Evolutionary conservation across 805 yeast genomes (phyloP).

Genomic region (Nakazawaea ernobii): DNA sequence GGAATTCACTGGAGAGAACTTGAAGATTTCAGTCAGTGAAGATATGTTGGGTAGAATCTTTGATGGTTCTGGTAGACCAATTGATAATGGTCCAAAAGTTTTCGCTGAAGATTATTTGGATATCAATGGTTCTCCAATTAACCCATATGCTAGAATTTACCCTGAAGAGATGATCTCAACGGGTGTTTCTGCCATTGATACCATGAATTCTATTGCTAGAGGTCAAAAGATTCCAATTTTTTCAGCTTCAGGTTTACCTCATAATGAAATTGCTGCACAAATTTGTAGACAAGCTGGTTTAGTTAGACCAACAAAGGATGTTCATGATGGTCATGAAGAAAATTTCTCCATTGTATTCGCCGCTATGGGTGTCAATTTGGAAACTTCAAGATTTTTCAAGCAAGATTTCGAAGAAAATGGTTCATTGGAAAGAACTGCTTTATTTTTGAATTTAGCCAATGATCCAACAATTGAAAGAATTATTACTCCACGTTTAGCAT

Average conservation of each 20-base stretch:
- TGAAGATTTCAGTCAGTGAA: constrained; percentile 92
- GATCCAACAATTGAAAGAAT: constrained; percentile 99
- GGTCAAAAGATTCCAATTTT: constrained; percentile 99
- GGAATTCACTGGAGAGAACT: constrained; percentile 92
- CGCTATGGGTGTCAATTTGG: constrained; percentile 99
- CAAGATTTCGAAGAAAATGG: constrained; percentile 99
- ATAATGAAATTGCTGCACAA: constrained; percentile 99
- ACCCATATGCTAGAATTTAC: constrained; percentile 96
- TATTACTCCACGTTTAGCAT: constrained; percentile 97
- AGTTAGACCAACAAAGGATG: constrained; percentile 99
- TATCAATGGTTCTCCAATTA: constrained; percentile 98
- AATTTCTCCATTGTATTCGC: constrained; percentile 98
- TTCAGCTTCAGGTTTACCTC: constrained; percentile 99
- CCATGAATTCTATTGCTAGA: constrained; percentile 99
- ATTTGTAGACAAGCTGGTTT: constrained; percentile 99
- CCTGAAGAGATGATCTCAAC: constrained; percentile 99
- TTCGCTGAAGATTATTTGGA: constrained; percentile 98
- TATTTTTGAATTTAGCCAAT: constrained; percentile 95
- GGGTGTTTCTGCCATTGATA: constrained; percentile 97
- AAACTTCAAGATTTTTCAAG: constrained; percentile 96
- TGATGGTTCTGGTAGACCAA: constrained; percentile 98
- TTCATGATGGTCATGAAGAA: constrained; percentile 99
- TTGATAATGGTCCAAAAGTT: constrained; percentile 96
- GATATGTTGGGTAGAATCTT: constrained; percentile 97
- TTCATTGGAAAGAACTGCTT: constrained; percentile 93